phyloP scores from a whole-genome alignment of 345 rosid genomes.

The Kandelia obovata region DNA sequence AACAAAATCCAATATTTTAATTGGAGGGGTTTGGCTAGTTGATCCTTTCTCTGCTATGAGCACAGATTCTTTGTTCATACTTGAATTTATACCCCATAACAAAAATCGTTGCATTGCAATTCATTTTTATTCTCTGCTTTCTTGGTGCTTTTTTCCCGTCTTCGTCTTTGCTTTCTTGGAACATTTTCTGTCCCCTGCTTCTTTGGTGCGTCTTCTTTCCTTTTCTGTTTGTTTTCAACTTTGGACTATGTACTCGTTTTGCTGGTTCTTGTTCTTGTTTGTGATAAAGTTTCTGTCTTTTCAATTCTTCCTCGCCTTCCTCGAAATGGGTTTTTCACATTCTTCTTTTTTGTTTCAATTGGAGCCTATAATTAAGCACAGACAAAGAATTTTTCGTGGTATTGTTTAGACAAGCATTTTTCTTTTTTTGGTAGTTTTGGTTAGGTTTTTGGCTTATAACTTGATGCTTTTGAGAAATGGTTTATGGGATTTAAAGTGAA shows the following conservation, averaged over 20 bases:
- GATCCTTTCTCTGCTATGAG: neutral
- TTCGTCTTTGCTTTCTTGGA: neutral
- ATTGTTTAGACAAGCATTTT: no score
- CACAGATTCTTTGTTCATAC: neutral
- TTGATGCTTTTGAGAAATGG: no score
- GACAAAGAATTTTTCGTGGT: no score
- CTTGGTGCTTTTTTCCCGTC: neutral
- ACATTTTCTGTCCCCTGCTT: neutral
- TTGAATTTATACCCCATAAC: neutral
- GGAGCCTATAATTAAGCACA: neutral
- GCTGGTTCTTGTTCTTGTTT: neutral
- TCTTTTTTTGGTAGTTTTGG: no score
- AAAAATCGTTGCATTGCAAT: neutral
- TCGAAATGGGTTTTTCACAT: neutral
- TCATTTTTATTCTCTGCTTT: neutral
- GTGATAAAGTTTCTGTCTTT: neutral
- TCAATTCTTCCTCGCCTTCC: neutral
- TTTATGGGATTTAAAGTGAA: no score
- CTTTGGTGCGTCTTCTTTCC: neutral
- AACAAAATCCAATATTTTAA: neutral
- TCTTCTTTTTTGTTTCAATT: neutral
- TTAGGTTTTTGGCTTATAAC: no score
- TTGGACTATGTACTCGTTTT: neutral
- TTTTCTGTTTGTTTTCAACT: neutral
- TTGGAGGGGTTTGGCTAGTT: neutral